Evolutionary conservation across 2,329 filamentous ascomycete genomes (phyloP), one percentile per base, ranked within the genome.

Genomic region (Ceratocystis harringtonii): DNA sequence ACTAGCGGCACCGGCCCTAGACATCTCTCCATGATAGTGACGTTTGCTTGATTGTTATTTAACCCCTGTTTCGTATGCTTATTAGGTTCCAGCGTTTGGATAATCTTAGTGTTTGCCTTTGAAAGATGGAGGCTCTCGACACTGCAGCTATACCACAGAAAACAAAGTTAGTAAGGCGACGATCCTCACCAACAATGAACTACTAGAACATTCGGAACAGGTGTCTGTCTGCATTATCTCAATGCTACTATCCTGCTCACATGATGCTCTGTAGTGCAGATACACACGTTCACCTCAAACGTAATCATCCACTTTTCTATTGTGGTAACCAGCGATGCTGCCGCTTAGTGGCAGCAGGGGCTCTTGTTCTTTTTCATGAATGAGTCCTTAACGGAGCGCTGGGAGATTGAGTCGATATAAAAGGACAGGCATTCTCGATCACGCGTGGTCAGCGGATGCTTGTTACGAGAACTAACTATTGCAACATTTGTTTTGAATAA

Each of bases 331-430:
- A 85, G 77, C 82, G 84, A 82, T 85, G 84, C 83, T 84, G 79
- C 81, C 81, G 44, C 64, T 64, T 78, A 80, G 78, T 70, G 81
- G 78, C 78, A 81, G 84, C 84, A 84, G 79, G 84, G 78, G 77
- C 80, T 65, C 64, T 80, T 76, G 76, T 68, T 68, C 66, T 77
- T 79, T 81, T 76, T 76, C 78, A 78, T 83, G 80, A 79, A 80
- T 77, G 74, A 77, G 79, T 77, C 79, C 82, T 82, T 84, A 86
- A 87, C 84, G 84, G 84, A 87, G 81, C 84, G 83, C 85, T 86
- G 84, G 84, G 71, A 87, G 79, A 85, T 75, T 70, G 78, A 69
- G 69, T 30, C 65, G 44, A 61, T 52, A 60, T 62, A 43, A 64
- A 68, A 68, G 55, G 52, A 62, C 57, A 22, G 30, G 55, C 44